Evolutionary conservation across 2,329 filamentous ascomycete species (phyloP), one percentile per base, ranked within the genome.

Genomic region (Septoria petroselini): DNA sequence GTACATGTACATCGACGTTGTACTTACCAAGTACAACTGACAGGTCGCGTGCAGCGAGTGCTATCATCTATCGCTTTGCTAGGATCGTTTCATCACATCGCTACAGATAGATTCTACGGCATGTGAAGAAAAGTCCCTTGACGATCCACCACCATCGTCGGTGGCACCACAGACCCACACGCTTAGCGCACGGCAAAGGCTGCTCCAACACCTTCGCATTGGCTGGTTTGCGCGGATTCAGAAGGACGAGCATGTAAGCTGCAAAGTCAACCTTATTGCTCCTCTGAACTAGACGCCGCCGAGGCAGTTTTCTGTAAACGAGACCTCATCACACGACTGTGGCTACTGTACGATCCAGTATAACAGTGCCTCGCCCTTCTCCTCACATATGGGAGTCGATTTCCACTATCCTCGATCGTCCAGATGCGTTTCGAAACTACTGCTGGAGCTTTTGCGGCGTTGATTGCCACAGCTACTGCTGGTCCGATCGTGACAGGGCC

Each of bases 171-270:
- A n/a, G n/a, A n/a, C 29, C 27, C 15, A 23, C 29, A 43, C 12
- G 18, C 41, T 43, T 43, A 17, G 41, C 29, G n/a, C 27, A 11
- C 41, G 41, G 41, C 5, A 33, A 43, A 2, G 41, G 41, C 41
- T 29, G 15, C 11, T 5, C 2, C 2, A 4, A 6, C n/a, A 15
- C 31, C 8, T 19, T 31, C 9, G 17, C n/a, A 43, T 43, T 43
- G 17, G 41, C 5, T 12, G 5, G 14, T 19, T 43, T 27, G n/a
- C n/a, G n/a, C n/a, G n/a, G n/a, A n/a, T n/a, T n/a, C n/a, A n/a
- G 41, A 27, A 15, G 14, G 30, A 27, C 30, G 4, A 33, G 6
- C 30, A n/a, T n/a, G n/a, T n/a, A 5, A 33, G 30, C 30, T 30
- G 17, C 15, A 17, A 15, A 19, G 18, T 17, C 40, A 42, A 27